phyloP scores from a whole-genome alignment of 169 alveolate genomes.

The Eimeria sp. region DNA sequence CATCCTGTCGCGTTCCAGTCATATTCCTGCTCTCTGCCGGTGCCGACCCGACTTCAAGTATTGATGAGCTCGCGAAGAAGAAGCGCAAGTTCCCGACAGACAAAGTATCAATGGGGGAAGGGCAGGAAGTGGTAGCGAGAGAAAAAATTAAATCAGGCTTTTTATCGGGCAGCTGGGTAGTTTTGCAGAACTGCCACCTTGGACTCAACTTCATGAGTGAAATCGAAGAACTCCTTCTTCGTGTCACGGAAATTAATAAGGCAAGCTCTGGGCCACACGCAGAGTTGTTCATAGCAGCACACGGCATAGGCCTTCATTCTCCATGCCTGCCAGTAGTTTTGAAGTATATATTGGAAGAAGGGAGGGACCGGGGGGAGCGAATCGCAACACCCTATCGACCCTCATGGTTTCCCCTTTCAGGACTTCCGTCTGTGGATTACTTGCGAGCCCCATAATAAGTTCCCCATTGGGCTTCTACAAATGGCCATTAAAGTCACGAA shows the following conservation, averaged over 20 bases:
- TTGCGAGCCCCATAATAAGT: conserved; percentile 95
- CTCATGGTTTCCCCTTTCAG: conserved; percentile 88
- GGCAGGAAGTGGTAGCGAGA: conserved; percentile 96
- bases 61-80: conserved; percentile 97
- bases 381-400: neutral
- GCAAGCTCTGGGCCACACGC: conserved; percentile 82
- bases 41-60: conserved; percentile 97
- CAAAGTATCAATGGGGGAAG: conserved; percentile 99
- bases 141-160: conserved; percentile 94
- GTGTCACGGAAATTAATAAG: conserved; percentile 92
- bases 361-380: neutral
- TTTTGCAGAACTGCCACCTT: conserved; percentile 97
- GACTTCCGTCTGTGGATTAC: conserved; percentile 91
- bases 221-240: conserved; percentile 93
- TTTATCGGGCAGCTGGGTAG: conserved; percentile 97
- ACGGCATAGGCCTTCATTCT: neutral
- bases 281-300: neutral
- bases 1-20: conserved; percentile 93
- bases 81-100: conserved; percentile 96
- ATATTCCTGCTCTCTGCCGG: conserved; percentile 96
- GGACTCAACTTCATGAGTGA: conserved; percentile 96
- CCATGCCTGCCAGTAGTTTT: neutral
- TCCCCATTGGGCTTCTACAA: conserved; percentile 98
- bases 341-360: neutral
- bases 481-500: conserved; percentile 97